Conservation (phyloP, 495 filamentous ascomycete genomes). For the Melanomma pulvis-pyrius region DNA sequence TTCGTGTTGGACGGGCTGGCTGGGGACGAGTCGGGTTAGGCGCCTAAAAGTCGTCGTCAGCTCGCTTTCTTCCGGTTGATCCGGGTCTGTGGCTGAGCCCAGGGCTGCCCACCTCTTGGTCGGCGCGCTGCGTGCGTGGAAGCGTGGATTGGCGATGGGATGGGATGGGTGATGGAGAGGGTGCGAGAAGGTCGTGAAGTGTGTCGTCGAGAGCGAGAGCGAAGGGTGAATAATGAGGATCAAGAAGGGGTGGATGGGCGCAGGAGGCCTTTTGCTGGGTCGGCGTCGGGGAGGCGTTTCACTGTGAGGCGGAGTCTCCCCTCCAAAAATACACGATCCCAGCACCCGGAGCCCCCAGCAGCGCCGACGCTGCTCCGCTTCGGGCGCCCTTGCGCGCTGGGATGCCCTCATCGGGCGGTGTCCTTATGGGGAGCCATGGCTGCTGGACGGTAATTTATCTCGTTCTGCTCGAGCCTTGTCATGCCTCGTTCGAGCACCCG, state of each 20-base stretch:
- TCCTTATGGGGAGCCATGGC: background rate
- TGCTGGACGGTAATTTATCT: constrained; percentile 20
- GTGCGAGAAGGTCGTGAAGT: background rate
- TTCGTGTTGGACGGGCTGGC: constrained; percentile 18
- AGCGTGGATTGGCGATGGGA: background rate
- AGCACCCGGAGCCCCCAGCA: background rate
- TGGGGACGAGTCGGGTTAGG: constrained; percentile 21
- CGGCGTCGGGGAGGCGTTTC: constrained; percentile 26
- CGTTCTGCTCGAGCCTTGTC: constrained; percentile 14
- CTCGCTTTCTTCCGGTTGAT: constrained; percentile 26
- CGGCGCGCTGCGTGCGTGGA: background rate
- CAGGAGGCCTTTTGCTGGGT: constrained; percentile 32
- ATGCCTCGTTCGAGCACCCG: background rate
- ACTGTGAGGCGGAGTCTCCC: constrained; percentile 19
- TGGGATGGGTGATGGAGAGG: background rate
- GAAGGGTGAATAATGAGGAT: background rate
- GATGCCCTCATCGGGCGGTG: constrained; percentile 5
- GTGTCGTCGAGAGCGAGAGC: background rate
- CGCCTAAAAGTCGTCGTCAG: constrained; percentile 32
- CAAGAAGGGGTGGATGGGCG: constrained; percentile 2
- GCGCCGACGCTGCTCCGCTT: constrained; percentile 6
- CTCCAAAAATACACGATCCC: constrained; percentile 11
- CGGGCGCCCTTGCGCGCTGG: constrained; percentile 15
- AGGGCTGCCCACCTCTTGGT: constrained; percentile 19
- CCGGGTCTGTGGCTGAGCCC: constrained; percentile 29